phyloP scores from a whole-genome alignment of 2,329 filamentous ascomycete species.

The Cryphonectria japonica region DNA sequence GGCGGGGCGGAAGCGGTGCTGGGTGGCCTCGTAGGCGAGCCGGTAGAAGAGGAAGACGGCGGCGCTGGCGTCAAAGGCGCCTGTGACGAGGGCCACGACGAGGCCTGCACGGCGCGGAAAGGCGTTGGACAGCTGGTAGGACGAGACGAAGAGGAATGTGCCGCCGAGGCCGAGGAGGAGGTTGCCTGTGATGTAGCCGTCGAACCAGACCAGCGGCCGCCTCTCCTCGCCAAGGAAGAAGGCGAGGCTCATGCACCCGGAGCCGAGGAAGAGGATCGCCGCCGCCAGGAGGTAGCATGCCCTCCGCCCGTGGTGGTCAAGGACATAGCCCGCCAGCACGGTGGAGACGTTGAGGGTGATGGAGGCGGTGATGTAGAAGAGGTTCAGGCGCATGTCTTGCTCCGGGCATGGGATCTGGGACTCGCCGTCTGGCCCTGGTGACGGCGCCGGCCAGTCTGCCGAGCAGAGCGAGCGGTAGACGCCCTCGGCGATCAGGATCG shows the following conservation, averaged over 20 bases:
- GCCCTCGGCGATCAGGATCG: slow-evolving; percentile 60
- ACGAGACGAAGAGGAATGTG: slow-evolving; percentile 66
- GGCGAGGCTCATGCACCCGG: slow-evolving; percentile 51
- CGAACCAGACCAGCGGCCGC: slow-evolving; percentile 44
- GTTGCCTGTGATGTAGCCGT: slow-evolving; percentile 63
- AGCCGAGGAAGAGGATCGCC: slow-evolving; percentile 59
- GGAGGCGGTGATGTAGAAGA: slow-evolving; percentile 59
- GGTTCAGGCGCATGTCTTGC: slow-evolving; percentile 58
- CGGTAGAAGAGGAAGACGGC: slow-evolving; percentile 64
- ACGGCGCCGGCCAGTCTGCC: slow-evolving; percentile 17
- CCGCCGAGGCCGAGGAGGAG: slow-evolving; percentile 64
- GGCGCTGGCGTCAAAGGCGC: slow-evolving; percentile 67
- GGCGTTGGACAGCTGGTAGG: slow-evolving; percentile 67
- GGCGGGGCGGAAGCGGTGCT: slow-evolving; percentile 40
- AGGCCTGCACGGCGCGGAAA: slow-evolving; percentile 63
- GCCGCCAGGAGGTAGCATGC: slow-evolving; percentile 65
- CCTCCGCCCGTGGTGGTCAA: slow-evolving; percentile 69
- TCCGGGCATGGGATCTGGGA: slow-evolving; percentile 53
- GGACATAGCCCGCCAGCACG: slow-evolving; percentile 66
- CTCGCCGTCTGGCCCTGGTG: slow-evolving; percentile 1
- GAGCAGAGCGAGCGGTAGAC: slow-evolving; percentile 60
- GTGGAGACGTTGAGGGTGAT: slow-evolving; percentile 67
- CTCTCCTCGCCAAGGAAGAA: slow-evolving; percentile 23
- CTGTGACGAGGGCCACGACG: slow-evolving; percentile 64
- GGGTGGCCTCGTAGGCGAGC: slow-evolving; percentile 53